Percentiles rank a stretch among this genome's conserved stretches.
phyloP scores from a whole-genome alignment of 768 basidiomycete species.

The Tulasnella sp. region DNA sequence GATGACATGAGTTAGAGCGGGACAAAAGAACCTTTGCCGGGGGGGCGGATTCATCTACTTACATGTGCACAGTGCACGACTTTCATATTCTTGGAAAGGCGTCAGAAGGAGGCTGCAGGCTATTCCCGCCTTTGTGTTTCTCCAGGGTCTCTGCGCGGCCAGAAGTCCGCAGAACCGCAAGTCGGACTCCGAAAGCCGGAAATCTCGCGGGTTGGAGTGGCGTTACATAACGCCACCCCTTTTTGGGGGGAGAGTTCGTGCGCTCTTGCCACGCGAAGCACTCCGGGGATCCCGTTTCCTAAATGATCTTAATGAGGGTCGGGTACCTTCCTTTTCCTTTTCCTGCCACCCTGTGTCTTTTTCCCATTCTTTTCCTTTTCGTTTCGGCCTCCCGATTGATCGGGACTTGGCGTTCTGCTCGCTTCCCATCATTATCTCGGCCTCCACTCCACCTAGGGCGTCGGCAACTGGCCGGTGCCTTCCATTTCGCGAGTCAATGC shows the following conservation, averaged over 20 bases:
- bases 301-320: slow-evolving; percentile 15
- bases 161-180: neutral
- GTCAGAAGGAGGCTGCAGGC: neutral
- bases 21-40: neutral
- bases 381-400: neutral
- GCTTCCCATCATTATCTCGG: slow-evolving; percentile 1
- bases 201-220: neutral
- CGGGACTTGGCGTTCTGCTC: neutral
- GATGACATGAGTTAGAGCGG: neutral
- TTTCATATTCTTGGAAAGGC: neutral
- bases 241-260: neutral
- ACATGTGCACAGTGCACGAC: slow-evolving; percentile 4
- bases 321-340: slow-evolving; percentile 10
- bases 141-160: neutral
- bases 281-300: slow-evolving; percentile 1
- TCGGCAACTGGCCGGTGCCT: neutral
- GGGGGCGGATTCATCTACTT: neutral
- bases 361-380: neutral
- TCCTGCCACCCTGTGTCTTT: neutral
- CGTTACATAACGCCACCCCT: slow-evolving; percentile 6
- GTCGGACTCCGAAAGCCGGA: neutral
- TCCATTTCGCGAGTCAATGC: neutral
- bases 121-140: slow-evolving; percentile 1
- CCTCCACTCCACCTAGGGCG: no score
- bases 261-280: slow-evolving; percentile 2